phyloP scores from a whole-genome alignment of 1,284 basidiomycete genomes.

The Tilletia indica region DNA sequence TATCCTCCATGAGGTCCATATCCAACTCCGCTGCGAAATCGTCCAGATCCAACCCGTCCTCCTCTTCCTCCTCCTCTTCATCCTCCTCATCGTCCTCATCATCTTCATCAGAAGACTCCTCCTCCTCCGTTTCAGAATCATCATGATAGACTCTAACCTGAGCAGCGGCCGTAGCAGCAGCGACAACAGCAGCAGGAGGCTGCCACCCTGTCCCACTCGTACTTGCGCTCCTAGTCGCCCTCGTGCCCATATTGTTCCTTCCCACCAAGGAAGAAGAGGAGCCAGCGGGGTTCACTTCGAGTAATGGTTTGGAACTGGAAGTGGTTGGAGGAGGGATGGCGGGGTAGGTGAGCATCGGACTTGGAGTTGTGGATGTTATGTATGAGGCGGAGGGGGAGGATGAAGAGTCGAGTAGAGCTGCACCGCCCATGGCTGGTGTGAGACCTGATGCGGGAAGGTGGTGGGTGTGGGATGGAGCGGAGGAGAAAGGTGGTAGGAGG shows the following conservation, averaged over 20 bases:
- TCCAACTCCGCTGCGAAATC: slow-evolving; percentile 11
- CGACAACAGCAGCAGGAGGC: slow-evolving; percentile 2
- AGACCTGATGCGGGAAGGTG: background rate
- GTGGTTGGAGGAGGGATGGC: too few relatives aligned
- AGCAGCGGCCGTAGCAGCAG: background rate
- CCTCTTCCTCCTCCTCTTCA: slow-evolving; percentile 10
- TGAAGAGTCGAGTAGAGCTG: background rate
- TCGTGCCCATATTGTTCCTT: too few relatives aligned
- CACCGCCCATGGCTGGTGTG: background rate
- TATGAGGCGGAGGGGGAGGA: background rate
- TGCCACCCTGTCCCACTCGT: slow-evolving; percentile 8
- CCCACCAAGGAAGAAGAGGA: too few relatives aligned
- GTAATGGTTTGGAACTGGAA: too few relatives aligned
- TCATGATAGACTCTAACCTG: background rate
- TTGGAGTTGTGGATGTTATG: too few relatives aligned
- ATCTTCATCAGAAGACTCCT: background rate
- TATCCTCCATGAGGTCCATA: slow-evolving; percentile 8
- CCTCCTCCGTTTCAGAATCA: background rate
- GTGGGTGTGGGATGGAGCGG: background rate
- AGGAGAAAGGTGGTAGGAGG: background rate
- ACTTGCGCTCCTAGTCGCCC: too few relatives aligned
- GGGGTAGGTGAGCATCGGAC: too few relatives aligned
- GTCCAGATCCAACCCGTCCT: background rate
- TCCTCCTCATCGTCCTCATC: background rate
- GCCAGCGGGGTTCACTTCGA: too few relatives aligned